Evolutionary conservation across 2,329 filamentous ascomycete genomes (phyloP), one percentile per base, ranked within the genome.

Genomic region (Fonsecaea pedrosoi): DNA sequence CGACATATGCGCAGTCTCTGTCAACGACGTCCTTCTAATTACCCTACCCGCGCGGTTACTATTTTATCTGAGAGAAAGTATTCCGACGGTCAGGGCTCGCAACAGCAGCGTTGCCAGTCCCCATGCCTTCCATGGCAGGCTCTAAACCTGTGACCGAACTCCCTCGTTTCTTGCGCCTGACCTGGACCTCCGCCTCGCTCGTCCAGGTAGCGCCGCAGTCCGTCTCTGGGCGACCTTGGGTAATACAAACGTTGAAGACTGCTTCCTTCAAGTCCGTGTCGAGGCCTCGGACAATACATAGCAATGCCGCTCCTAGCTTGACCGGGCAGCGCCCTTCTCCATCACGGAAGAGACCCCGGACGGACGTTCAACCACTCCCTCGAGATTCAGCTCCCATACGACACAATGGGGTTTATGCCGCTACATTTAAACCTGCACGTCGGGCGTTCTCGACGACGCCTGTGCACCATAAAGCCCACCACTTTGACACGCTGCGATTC

Each of bases 401-500:
- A 54, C 75, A 82, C 70, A 81, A 83, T 77, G 81, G 81, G 7
- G 80, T 82, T 8, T 83, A 82, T 66, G 81, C 81, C n/a, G 78
- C 80, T 12, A 69, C 73, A 2, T 82, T 80, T 64, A 78, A 79
- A 38, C 73, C 77, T 12, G 79, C 80, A 12, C 76, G 76, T 25
- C 77, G 77, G 18, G 78, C 78, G 38, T 81, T 74, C 54, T 97
- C 77, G 90, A 93, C 77, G 86, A 88, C 40, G 90, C 92, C 0
- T 77, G 86, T 1, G 74, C 80, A 42, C 85, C 77, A 78, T 60
- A 87, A 91, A 71, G 94, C 97, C 75, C 95, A 99, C 79, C 94
- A 99, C 79, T 99, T 99, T 77, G 95, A 99, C 80, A 99, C 95
- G 0, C 86, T 99, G 69, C 97, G 97, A 81, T 97, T 99, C 77